Base-by-base conservation (phyloP, 2,329 filamentous ascomycete species). In the Venturia nashicola region DNA sequence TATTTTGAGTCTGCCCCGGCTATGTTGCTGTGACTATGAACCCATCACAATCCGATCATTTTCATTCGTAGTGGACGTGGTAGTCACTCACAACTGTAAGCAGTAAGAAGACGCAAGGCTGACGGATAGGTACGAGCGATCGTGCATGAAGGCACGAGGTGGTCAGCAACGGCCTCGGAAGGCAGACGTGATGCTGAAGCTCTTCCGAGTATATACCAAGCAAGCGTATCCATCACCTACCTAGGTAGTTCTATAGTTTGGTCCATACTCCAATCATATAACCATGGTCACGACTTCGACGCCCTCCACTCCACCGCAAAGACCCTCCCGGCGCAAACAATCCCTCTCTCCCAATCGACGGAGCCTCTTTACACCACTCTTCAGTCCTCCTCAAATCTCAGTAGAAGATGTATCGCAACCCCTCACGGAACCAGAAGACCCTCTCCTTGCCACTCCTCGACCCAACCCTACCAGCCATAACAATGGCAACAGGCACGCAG, bases 321-420 rank as follows among this genome's bases (percentile, higher is more conserved):
- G 51, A n/a, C 27, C 32, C 27, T 55, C 51, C 32, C 27, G 51
- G 51, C 51, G 51, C 51, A 55, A 36, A 55, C 51, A 55, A 36
- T 55, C 51, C 2, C 27, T 8, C 27, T 36, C 51, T 2, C 51
- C 57, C 39, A 42, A 51, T 34, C 62, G 51, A 34, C 51, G 62
- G 1, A 59, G 14, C n/a, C 23, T 60, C 16, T 64, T 55, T 5
- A 42, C 62, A 20, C 62, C 62, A 12, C 27, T 57, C 36, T 48
- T 57, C 18, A 57, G 5, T 54, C 51, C 70, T 18, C 73, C 73
- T 20, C 71, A 72, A 54, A 74, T 74, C 59, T 72, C 69, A 34
- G 67, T 75, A 3, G 71, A 75, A 67, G 73, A 75, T 61, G 73
- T 70, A 42, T 68, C 68, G 61, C 68, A 66, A 39, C 64, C 65